These are phyloP conservation scores for Rhododendron simsii DNA, from an alignment of 148 eudicot species.

Conservation along the genomic window DNA sequence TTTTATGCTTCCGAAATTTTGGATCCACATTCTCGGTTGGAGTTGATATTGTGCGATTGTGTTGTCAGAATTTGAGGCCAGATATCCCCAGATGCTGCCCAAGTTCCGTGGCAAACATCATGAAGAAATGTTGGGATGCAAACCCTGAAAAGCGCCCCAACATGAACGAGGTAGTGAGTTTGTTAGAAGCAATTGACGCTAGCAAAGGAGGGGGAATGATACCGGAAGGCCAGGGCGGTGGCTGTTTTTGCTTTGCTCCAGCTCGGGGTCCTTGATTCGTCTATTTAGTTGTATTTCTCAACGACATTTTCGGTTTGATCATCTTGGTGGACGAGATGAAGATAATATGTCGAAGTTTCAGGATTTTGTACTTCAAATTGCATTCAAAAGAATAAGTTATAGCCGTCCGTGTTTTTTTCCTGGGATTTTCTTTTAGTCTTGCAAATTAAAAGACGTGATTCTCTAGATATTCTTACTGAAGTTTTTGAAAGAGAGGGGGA, in stretches of 20 bases:
- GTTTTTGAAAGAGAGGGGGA: too few relatives aligned
- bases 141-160: constrained; percentile 75
- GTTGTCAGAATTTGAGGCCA: constrained; percentile 59
- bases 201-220: constrained; percentile 94
- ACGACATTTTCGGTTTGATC: background rate
- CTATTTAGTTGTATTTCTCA: background rate
- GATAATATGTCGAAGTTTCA: background rate
- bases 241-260: constrained; percentile 62
- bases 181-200: constrained; percentile 75
- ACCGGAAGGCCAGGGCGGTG: constrained; percentile 58
- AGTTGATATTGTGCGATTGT: background rate
- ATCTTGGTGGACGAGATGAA: background rate
- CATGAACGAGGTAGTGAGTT: constrained; percentile 78
- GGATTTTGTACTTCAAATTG: background rate
- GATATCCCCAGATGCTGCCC: constrained; percentile 90
- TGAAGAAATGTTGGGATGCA: constrained; percentile 84
- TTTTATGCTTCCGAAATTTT: background rate
- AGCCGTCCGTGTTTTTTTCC: background rate
- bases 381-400: background rate
- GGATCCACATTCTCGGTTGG: background rate
- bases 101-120: constrained; percentile 54
- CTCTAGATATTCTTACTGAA: background rate
- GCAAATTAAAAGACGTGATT: background rate
- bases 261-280: constrained; percentile 58
- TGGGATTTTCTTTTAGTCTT: background rate